Conservation (phyloP, 306 rosid genomes). For the Comarum palustre region DNA sequence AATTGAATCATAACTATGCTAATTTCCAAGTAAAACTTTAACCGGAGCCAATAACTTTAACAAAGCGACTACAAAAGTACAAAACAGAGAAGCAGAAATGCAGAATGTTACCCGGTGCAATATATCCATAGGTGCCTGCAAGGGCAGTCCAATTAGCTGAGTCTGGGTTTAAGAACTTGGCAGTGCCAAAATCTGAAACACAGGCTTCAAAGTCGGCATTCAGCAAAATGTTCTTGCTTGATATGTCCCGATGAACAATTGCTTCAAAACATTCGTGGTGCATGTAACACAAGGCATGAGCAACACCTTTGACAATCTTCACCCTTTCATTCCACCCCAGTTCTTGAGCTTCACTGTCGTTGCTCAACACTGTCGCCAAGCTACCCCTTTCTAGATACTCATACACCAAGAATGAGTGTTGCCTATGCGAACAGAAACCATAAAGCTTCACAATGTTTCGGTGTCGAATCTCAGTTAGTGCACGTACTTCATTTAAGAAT, state of each 20-base stretch:
- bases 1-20: background rate
- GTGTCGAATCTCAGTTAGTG: conserved; percentile 1
- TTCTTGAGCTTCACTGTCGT: conserved; percentile 8
- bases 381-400: conserved; percentile 10
- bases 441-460: conserved; percentile 1
- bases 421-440: conserved; percentile 11
- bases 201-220: background rate
- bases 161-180: background rate
- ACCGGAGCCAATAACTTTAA: no score
- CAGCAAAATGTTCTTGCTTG: background rate
- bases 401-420: conserved; percentile 9
- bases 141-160: background rate
- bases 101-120: background rate
- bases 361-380: background rate
- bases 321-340: background rate
- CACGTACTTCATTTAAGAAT: conserved; percentile 10
- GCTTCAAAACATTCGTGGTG: conserved; percentile 1
- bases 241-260: background rate
- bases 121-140: conserved; percentile 4
- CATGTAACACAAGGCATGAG: conserved; percentile 18
- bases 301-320: background rate
- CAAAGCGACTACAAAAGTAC: background rate
- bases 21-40: no score
- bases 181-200: conserved; percentile 2
- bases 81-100: no score